Evolutionary conservation across 2,329 filamentous ascomycete genomes (phyloP).

Genomic region (Aureobasidium uvarum): DNA sequence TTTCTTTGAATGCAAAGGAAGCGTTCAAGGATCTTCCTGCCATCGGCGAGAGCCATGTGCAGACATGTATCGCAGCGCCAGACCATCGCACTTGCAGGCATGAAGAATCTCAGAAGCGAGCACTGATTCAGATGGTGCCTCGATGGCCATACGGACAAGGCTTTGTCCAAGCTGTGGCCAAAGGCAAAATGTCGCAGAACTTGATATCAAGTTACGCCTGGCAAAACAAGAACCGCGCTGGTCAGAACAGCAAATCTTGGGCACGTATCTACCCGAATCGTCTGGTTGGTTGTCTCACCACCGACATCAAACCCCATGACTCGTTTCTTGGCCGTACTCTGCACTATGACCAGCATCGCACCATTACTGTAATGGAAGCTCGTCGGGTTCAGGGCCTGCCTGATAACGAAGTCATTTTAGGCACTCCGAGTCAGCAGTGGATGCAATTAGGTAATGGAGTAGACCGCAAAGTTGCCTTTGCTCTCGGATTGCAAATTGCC

Average conservation of each 20-base stretch:
- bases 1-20: conserved; percentile 54
- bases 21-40: conserved; percentile 60
- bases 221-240: conserved; percentile 39
- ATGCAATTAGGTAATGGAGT: conserved; percentile 76
- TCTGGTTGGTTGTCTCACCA: conserved; percentile 64
- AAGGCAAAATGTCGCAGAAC: conserved; percentile 26
- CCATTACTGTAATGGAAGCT: conserved; percentile 64
- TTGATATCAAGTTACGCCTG: neutral
- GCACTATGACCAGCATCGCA: conserved; percentile 65
- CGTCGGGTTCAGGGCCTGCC: conserved; percentile 67
- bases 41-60: conserved; percentile 60
- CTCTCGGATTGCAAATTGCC: conserved; percentile 56
- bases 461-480: conserved; percentile 64
- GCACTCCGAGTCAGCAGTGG: conserved; percentile 56
- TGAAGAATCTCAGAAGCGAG: conserved; percentile 43
- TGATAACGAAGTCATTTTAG: conserved; percentile 69
- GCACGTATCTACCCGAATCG: conserved; percentile 52
- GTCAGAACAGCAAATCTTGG: conserved; percentile 44
- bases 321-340: conserved; percentile 55
- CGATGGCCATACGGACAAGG: conserved; percentile 47
- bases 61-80: conserved; percentile 63
- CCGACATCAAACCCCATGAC: conserved; percentile 53
- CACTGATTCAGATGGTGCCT: conserved; percentile 59
- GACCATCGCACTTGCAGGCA: conserved; percentile 61
- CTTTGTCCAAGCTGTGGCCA: conserved; percentile 32